Conservation (phyloP, 1,284 basidiomycete species). For the Coniophora puteana region DNA sequence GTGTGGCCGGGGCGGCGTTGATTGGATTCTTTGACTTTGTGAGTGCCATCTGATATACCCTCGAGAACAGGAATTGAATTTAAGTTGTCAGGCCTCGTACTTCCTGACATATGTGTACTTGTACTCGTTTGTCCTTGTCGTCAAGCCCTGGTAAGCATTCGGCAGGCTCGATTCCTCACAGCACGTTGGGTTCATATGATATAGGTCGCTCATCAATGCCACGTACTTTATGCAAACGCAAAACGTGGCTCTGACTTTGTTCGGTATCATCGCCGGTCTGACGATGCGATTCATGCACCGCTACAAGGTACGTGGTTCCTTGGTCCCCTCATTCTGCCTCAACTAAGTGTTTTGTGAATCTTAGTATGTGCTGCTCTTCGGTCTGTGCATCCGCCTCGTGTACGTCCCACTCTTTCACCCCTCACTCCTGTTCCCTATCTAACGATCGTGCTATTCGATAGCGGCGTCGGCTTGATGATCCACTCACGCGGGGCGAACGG, state of each 20-base stretch:
- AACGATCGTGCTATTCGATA: too few species aligned
- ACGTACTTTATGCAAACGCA: slow-evolving; percentile 56
- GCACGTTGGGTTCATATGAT: not conserved
- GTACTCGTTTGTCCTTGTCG: slow-evolving; percentile 57
- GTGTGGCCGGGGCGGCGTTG: slow-evolving; percentile 55
- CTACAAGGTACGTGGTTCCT: slow-evolving; percentile 37
- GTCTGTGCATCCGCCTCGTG: slow-evolving; percentile 63
- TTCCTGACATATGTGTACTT: slow-evolving; percentile 60
- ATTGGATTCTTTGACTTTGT: slow-evolving; percentile 75
- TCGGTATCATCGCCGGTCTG: slow-evolving; percentile 55
- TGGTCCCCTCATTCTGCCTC: not conserved
- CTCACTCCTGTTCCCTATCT: slow-evolving; percentile 10
- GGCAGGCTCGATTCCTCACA: not conserved
- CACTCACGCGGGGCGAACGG: slow-evolving; percentile 63
- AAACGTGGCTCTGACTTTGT: slow-evolving; percentile 61
- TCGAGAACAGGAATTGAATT: not conserved
- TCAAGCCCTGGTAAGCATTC: slow-evolving; percentile 49
- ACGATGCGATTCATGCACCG: slow-evolving; percentile 51
- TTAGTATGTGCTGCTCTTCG: slow-evolving; percentile 58
- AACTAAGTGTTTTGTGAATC: slow-evolving; percentile 3
- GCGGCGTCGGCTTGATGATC: slow-evolving; percentile 72
- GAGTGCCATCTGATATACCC: slow-evolving; percentile 21
- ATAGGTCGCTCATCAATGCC: slow-evolving; percentile 46
- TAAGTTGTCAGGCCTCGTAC: slow-evolving; percentile 46
- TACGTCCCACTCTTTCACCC: slow-evolving; percentile 16